Evolutionary conservation across 148 eudicot species (phyloP).

Genomic region (Cornus suecica): DNA sequence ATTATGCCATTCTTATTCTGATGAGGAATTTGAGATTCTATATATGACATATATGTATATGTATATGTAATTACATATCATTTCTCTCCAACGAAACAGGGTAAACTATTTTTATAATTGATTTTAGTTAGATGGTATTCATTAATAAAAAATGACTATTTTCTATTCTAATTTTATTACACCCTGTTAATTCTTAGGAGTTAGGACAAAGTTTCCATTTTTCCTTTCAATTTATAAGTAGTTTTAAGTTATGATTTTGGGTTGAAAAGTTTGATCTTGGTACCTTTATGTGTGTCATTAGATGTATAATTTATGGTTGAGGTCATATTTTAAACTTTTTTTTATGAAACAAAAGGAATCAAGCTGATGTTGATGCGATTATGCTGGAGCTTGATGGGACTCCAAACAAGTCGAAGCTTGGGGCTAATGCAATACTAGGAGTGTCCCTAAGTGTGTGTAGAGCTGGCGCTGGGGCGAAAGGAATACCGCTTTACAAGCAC

Average conservation of each 20-base stretch:
- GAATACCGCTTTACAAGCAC: constrained; percentile 86
- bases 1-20: too few relatives aligned
- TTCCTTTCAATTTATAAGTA: too few relatives aligned
- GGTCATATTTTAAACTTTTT: background rate
- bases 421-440: constrained; percentile 96
- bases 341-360: constrained; percentile 44
- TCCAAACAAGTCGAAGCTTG: constrained; percentile 85
- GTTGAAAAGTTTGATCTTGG: background rate
- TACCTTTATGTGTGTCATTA: background rate
- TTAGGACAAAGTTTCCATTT: too few relatives aligned
- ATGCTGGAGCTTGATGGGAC: constrained; percentile 96
- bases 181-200: too few relatives aligned
- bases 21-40: too few relatives aligned
- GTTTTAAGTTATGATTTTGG: background rate
- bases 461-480: constrained; percentile 97
- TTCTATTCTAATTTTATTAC: too few relatives aligned
- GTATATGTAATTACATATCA: too few relatives aligned
- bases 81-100: too few relatives aligned
- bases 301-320: constrained; percentile 1
- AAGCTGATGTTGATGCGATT: constrained; percentile 68
- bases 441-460: constrained; percentile 92
- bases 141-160: too few relatives aligned
- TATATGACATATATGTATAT: too few relatives aligned
- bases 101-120: too few relatives aligned
- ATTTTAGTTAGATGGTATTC: too few relatives aligned